Evolutionary conservation across 768 basidiomycete genomes (phyloP).

Genomic region (Candolleomyces efflorescens): DNA sequence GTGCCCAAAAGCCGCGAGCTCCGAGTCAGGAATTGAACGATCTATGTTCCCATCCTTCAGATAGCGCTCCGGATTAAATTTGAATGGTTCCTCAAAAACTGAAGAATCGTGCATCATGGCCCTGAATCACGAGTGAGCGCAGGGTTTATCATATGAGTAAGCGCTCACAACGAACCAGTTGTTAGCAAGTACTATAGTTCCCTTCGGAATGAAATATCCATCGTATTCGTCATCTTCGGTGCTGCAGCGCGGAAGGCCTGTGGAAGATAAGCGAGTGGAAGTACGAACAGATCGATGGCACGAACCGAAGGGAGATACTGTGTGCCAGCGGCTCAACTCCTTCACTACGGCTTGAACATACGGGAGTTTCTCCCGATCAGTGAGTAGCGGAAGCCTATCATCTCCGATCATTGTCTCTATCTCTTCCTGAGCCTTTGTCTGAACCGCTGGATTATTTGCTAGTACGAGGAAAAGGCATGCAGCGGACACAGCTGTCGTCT

Average conservation of each 20-base stretch:
- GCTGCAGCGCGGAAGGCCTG: background rate
- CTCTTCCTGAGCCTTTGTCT: slow-evolving; percentile 27
- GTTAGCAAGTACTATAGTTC: no score
- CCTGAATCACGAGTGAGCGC: slow-evolving; percentile 15
- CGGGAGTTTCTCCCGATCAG: slow-evolving; percentile 20
- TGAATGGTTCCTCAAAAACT: slow-evolving; percentile 26
- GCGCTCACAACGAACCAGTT: no score
- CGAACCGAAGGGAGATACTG: slow-evolving; percentile 7
- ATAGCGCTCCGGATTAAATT: slow-evolving; percentile 29
- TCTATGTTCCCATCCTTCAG: slow-evolving; percentile 15
- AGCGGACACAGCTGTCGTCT: background rate
- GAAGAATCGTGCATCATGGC: slow-evolving; percentile 25
- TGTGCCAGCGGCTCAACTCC: slow-evolving; percentile 23
- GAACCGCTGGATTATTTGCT: background rate
- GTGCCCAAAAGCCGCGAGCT: slow-evolving; percentile 14
- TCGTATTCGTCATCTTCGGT: background rate
- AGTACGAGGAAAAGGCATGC: background rate
- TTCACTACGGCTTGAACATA: slow-evolving; percentile 33
- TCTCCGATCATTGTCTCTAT: slow-evolving; percentile 34
- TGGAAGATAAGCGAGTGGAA: background rate
- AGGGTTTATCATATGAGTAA: no score
- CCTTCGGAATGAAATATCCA: no score
- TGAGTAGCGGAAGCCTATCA: slow-evolving; percentile 31
- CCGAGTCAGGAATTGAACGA: slow-evolving; percentile 9
- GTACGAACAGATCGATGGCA: no score